These are phyloP conservation scores for Pleurotus cornucopiae DNA, from an alignment of 768 basidiomycete genomes.

Conservation along the genomic window DNA sequence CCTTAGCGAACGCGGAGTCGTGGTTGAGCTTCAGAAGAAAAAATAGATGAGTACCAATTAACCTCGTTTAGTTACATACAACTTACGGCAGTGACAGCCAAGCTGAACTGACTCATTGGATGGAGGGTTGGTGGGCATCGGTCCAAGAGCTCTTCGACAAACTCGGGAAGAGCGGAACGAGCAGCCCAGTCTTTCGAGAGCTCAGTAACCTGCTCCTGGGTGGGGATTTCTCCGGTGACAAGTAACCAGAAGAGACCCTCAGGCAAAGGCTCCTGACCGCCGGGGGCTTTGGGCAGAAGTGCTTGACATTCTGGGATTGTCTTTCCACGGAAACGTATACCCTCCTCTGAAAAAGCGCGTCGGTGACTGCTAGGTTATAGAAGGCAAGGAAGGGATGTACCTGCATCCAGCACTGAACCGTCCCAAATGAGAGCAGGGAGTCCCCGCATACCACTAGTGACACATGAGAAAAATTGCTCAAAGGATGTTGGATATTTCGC, in stretches of 20 bases:
- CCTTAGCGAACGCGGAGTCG: conserved; percentile 94
- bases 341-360: conserved; percentile 61
- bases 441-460: conserved; percentile 74
- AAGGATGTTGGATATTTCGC: conserved; percentile 15
- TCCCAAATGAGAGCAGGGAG: conserved; percentile 97
- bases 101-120: conserved; percentile 97
- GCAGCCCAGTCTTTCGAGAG: conserved; percentile 95
- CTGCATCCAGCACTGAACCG: conserved; percentile 93
- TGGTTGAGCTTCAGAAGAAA: conserved; percentile 66
- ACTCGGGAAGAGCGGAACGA: conserved; percentile 84
- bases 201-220: conserved; percentile 79
- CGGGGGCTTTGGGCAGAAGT: conserved; percentile 83
- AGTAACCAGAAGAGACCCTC: conserved; percentile 96
- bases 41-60: conserved; percentile 3
- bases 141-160: conserved; percentile 96
- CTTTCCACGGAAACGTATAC: conserved; percentile 97
- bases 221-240: conserved; percentile 92
- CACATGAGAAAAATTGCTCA: conserved; percentile 7
- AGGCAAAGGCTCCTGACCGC: conserved; percentile 87
- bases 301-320: conserved; percentile 89
- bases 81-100: conserved; percentile 89
- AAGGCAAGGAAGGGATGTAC: conserved; percentile 32
- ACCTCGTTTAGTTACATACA: neutral
- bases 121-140: conserved; percentile 90
- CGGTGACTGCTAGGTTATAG: conserved; percentile 6